These are phyloP conservation scores for Salvia sclarea DNA, from an alignment of 305 asterid species.

Conservation along the genomic window DNA sequence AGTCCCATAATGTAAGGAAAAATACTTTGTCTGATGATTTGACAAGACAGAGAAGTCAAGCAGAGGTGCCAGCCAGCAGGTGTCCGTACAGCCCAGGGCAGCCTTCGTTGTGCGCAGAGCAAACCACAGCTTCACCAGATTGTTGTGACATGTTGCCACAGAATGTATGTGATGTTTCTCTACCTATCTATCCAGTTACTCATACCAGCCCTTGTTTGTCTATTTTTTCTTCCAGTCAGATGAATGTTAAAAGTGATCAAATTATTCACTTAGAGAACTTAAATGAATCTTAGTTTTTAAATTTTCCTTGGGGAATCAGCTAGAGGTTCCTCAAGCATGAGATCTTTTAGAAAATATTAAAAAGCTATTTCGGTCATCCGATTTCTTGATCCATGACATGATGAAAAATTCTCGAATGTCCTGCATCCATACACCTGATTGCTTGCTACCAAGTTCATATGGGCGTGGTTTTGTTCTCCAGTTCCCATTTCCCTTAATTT, in stretches of 20 bases:
- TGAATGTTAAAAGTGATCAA: slow-evolving; percentile 9
- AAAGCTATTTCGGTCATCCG: background rate
- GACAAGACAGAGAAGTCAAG: slow-evolving; percentile 36
- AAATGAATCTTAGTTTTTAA: background rate
- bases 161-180: slow-evolving; percentile 44
- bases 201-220: background rate
- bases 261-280: background rate
- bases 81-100: slow-evolving; percentile 30
- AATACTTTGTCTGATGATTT: slow-evolving; percentile 29
- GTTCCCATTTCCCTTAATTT: slow-evolving; percentile 11
- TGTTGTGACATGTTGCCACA: slow-evolving; percentile 34
- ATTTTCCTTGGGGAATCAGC: slow-evolving; percentile 6
- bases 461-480: background rate
- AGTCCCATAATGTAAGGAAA: slow-evolving; percentile 32
- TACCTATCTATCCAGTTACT: background rate
- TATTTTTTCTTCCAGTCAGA: background rate
- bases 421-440: background rate
- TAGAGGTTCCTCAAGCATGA: slow-evolving; percentile 8
- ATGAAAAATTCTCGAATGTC: background rate
- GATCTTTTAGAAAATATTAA: slow-evolving; percentile 1
- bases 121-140: slow-evolving; percentile 30
- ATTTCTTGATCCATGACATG: background rate
- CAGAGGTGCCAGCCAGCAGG: slow-evolving; percentile 30
- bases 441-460: slow-evolving; percentile 5
- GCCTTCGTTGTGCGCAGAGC: slow-evolving; percentile 31